Conservation (phyloP, 176 grass and related monocot genomes). For the Poa pratensis region DNA sequence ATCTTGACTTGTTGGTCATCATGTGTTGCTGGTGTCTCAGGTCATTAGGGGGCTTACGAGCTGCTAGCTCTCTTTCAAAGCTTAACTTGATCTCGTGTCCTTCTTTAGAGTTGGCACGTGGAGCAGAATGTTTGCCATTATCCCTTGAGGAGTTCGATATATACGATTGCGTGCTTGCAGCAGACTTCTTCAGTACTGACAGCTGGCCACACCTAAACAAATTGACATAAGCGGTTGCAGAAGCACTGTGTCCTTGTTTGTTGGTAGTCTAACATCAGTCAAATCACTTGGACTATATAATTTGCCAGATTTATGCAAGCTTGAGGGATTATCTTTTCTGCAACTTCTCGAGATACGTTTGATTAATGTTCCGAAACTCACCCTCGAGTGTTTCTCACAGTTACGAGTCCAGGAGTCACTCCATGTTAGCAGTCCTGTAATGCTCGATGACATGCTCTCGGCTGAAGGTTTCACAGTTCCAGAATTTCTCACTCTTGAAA, state of each 20-base stretch:
- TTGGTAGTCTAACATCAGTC: no score
- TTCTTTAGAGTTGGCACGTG: neutral
- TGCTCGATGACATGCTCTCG: slow-evolving; percentile 1
- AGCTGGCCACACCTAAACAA: neutral
- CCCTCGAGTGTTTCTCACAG: neutral
- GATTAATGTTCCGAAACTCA: neutral
- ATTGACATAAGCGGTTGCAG: no score
- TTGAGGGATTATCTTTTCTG: no score
- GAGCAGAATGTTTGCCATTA: neutral
- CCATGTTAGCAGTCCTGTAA: accelerated
- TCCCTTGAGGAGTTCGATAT: neutral
- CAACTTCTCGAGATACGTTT: accelerated
- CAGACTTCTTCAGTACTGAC: neutral
- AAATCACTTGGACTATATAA: no score
- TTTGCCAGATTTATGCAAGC: no score
- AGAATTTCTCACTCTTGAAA: accelerated
- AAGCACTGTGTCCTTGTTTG: no score
- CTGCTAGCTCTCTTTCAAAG: neutral
- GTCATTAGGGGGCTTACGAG: neutral
- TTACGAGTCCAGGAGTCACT: neutral
- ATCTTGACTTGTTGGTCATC: neutral
- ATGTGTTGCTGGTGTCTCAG: neutral
- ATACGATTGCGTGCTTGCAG: neutral
- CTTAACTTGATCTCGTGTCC: neutral
- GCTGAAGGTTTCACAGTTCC: slow-evolving; percentile 2